phyloP scores from a whole-genome alignment of 2,329 filamentous ascomycete species.

The Alternaria rosae region DNA sequence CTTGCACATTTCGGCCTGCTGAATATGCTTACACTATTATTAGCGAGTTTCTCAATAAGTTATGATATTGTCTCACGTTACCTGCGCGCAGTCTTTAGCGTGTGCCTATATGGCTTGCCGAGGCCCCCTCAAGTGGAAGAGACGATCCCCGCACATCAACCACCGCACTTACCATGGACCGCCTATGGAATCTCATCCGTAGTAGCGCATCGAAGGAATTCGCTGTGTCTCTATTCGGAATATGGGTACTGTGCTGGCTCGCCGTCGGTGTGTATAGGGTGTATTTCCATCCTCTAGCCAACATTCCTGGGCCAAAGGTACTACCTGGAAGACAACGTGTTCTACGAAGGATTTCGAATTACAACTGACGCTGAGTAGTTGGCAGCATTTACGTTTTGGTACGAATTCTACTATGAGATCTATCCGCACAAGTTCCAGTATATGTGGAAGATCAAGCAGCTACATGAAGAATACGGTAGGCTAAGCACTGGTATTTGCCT shows the following conservation, averaged over 20 bases:
- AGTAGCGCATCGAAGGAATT: background rate
- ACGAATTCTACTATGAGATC: slow-evolving; percentile 43
- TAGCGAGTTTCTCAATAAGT: background rate
- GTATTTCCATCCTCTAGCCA: background rate
- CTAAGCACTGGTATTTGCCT: accelerated
- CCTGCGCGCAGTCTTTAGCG: background rate
- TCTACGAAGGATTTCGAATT: accelerated
- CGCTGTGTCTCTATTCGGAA: background rate
- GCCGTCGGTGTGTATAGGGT: background rate
- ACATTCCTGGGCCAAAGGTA: background rate
- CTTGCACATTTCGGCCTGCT: background rate
- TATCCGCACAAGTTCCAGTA: slow-evolving; percentile 28
- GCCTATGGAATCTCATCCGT: background rate
- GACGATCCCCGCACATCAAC: background rate
- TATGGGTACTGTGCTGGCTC: background rate
- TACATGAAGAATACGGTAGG: slow-evolving; percentile 34
- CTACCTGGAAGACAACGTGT: background rate
- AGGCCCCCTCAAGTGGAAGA: background rate
- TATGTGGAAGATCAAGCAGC: slow-evolving; percentile 33
- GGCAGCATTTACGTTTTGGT: slow-evolving; percentile 18
- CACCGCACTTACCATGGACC: background rate
- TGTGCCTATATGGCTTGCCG: background rate
- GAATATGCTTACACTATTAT: background rate
- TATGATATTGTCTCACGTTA: background rate
- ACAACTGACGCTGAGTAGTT: background rate